phyloP scores from a whole-genome alignment of 768 basidiomycete genomes.

The Podaxis sp. region DNA sequence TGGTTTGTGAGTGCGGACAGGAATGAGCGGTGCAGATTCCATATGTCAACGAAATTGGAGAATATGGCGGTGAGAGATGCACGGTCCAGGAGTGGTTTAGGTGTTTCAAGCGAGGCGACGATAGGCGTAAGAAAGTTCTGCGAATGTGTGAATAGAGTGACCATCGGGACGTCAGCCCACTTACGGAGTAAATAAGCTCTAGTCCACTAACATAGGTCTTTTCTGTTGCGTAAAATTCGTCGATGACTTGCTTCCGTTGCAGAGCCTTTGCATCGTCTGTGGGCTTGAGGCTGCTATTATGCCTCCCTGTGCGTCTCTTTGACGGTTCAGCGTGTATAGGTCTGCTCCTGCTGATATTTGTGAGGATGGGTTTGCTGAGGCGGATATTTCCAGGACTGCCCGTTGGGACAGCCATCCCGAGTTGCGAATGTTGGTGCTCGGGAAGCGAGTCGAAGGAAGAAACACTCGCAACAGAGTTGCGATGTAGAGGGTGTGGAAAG shows the following conservation, averaged over 20 bases:
- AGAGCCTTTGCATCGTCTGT: conserved; percentile 43
- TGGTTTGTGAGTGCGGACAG: conserved; percentile 56
- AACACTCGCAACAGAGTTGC: conserved; percentile 69
- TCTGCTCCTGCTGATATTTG: conserved; percentile 24
- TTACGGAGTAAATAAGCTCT: conserved; percentile 77
- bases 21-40: conserved; percentile 83
- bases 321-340: conserved; percentile 40
- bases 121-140: conserved; percentile 85
- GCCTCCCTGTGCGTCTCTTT: conserved; percentile 34
- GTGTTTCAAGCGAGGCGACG: conserved; percentile 67
- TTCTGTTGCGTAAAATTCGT: conserved; percentile 82
- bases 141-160: conserved; percentile 1
- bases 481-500: conserved; percentile 47
- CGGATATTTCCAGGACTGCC: conserved; percentile 13
- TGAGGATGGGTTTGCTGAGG: conserved; percentile 18
- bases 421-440: conserved; percentile 41
- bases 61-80: conserved; percentile 71
- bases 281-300: conserved; percentile 36
- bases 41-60: conserved; percentile 89
- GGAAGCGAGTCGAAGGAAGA: conserved; percentile 72
- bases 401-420: conserved; percentile 13
- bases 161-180: conserved; percentile 22
- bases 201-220: conserved; percentile 78
- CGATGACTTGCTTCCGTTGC: conserved; percentile 65
- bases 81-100: conserved; percentile 67